Conservation (phyloP, 345 rosid genomes). For the Psidium guajava region DNA sequence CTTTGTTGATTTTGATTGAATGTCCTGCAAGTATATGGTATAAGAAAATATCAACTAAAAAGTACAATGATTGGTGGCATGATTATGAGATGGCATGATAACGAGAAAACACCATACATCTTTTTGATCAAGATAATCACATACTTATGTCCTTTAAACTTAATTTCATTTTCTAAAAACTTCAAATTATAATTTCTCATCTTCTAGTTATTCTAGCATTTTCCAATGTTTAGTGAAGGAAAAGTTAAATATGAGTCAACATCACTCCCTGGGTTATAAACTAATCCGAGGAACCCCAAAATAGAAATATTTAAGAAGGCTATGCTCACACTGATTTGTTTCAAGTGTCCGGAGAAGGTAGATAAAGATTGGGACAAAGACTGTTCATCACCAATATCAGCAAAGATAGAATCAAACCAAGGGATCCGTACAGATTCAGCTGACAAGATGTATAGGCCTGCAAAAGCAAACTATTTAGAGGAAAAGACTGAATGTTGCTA, state of each 20-base stretch:
- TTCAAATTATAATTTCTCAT: background rate
- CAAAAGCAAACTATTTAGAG: background rate
- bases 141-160: background rate
- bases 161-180: background rate
- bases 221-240: background rate
- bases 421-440: constrained; percentile 81
- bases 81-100: background rate
- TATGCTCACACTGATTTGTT: constrained; percentile 73
- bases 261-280: background rate
- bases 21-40: constrained; percentile 42
- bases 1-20: constrained; percentile 59
- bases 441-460: constrained; percentile 79
- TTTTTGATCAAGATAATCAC: background rate
- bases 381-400: constrained; percentile 95
- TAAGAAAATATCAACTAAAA: background rate
- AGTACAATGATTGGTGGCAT: background rate
- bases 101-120: background rate
- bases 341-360: constrained; percentile 91
- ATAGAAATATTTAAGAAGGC: background rate
- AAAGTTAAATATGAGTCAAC: background rate
- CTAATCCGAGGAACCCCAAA: background rate
- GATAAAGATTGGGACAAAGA: constrained; percentile 86
- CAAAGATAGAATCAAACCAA: constrained; percentile 89
- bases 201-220: background rate
- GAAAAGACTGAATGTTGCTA: background rate